Evolutionary conservation across 768 basidiomycete species (phyloP).

Genomic region (Mycena leptocephala): DNA sequence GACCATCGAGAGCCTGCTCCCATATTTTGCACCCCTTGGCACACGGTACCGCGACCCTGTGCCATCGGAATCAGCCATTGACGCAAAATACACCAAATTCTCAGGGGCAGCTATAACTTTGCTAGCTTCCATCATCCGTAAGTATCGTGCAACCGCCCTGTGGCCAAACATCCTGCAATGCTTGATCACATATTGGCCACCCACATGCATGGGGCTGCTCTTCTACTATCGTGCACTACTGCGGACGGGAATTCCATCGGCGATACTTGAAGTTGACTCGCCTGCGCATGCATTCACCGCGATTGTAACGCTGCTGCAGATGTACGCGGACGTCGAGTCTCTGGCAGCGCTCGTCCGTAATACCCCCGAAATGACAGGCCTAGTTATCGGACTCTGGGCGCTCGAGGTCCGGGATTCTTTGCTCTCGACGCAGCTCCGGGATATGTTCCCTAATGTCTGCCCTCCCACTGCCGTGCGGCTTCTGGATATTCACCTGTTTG

Average conservation of each 20-base stretch:
- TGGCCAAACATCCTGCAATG: background rate
- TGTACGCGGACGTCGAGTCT: conserved; percentile 14
- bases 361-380: background rate
- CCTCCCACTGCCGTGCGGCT: conserved; percentile 15
- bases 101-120: background rate
- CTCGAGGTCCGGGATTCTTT: background rate
- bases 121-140: conserved; percentile 7
- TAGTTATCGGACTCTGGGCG: conserved; percentile 17
- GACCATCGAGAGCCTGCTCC: background rate
- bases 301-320: conserved; percentile 15
- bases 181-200: background rate
- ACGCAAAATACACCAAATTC: background rate
- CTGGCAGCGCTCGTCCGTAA: conserved; percentile 12
- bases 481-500: background rate
- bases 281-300: conserved; percentile 21
- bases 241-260: background rate
- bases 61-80: background rate
- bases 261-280: conserved; percentile 9
- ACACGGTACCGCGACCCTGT: background rate
- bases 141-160: background rate
- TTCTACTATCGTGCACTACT: conserved; percentile 2
- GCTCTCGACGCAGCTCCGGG: conserved; percentile 4
- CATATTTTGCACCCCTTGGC: background rate
- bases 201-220: conserved; percentile 3
- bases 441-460: conserved; percentile 7